A percentile compares a stretch with the other conserved stretches of the same genome.
phyloP scores from a whole-genome alignment of 2,329 filamentous ascomycete species.

The Aspergillus jensenii region DNA sequence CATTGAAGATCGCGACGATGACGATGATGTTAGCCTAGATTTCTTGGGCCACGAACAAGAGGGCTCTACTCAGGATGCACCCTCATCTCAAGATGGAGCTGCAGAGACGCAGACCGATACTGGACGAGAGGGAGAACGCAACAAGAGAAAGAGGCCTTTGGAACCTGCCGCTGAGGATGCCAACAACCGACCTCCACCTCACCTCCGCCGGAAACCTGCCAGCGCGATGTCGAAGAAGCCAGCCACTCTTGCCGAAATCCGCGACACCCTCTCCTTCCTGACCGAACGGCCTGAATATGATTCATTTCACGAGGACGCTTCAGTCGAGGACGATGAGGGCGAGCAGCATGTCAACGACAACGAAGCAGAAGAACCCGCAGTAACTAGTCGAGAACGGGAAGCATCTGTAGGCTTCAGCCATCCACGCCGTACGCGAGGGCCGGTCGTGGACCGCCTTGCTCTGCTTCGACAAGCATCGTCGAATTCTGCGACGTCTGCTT shows the following conservation, averaged over 20 bases:
- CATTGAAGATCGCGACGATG: conserved; percentile 77
- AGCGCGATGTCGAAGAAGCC: conserved; percentile 63
- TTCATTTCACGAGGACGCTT: conserved; percentile 55
- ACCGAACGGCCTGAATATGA: conserved; percentile 66
- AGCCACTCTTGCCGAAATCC: conserved; percentile 74
- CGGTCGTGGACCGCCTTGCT: conserved; percentile 46
- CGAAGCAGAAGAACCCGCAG: conserved; percentile 24
- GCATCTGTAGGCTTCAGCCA: conserved; percentile 31
- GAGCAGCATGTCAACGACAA: conserved; percentile 47
- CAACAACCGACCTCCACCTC: conserved; percentile 56
- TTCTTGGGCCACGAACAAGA: conserved; percentile 57
- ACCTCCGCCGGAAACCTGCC: conserved; percentile 59
- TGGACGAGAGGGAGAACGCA: conserved; percentile 19
- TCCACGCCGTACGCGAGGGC: conserved; percentile 39
- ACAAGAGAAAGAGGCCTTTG: conserved; percentile 44
- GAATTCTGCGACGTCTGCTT: conserved; percentile 36
- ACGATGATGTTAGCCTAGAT: conserved; percentile 69
- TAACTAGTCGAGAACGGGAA: conserved; percentile 20
- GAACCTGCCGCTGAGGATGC: conserved; percentile 42
- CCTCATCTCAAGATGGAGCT: conserved; percentile 26
- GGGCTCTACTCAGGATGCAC: conserved; percentile 40
- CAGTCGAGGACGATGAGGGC: conserved; percentile 49
- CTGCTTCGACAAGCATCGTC: conserved; percentile 48
- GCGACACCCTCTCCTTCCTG: conserved; percentile 78
- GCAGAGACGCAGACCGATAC: conserved; percentile 21